Evolutionary conservation across 2,329 filamentous ascomycete species (phyloP).

Genomic region (Rhynchosporium agropyri): DNA sequence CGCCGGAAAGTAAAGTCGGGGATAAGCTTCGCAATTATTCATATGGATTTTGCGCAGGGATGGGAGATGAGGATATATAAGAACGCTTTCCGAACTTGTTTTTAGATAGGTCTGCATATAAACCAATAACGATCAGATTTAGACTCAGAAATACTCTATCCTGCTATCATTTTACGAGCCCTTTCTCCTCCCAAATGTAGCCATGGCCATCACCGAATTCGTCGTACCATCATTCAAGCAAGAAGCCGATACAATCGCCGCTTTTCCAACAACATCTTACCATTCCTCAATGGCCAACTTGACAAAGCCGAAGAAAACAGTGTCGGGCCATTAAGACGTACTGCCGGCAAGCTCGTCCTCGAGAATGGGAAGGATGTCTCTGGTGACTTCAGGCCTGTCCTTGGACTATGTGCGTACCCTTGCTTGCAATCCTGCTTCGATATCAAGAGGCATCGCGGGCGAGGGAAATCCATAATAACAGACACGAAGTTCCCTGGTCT

Average conservation of each 20-base stretch:
- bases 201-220: slow-evolving; percentile 26
- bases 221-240: slow-evolving; percentile 16
- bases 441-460: no score
- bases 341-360: slow-evolving; percentile 15
- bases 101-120: no score
- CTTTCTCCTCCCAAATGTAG: neutral
- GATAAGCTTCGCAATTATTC: neutral
- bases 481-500: no score
- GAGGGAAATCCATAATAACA: no score
- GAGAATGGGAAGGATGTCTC: slow-evolving; percentile 18
- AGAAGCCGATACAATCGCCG: slow-evolving; percentile 5
- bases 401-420: slow-evolving; percentile 19
- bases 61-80: no score
- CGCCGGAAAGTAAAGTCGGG: neutral
- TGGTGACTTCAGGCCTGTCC: slow-evolving; percentile 5
- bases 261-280: neutral
- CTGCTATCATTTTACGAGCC: no score
- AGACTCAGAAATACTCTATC: no score
- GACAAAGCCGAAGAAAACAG: neutral
- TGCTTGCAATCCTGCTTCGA: neutral
- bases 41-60: no score
- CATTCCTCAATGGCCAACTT: neutral
- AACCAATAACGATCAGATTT: no score
- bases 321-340: neutral
- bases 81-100: no score